Percentiles rank a stretch among this genome's conserved stretches.
Conservation (phyloP, 2,329 filamentous ascomycete species). For the Helicocarpus griseus region DNA sequence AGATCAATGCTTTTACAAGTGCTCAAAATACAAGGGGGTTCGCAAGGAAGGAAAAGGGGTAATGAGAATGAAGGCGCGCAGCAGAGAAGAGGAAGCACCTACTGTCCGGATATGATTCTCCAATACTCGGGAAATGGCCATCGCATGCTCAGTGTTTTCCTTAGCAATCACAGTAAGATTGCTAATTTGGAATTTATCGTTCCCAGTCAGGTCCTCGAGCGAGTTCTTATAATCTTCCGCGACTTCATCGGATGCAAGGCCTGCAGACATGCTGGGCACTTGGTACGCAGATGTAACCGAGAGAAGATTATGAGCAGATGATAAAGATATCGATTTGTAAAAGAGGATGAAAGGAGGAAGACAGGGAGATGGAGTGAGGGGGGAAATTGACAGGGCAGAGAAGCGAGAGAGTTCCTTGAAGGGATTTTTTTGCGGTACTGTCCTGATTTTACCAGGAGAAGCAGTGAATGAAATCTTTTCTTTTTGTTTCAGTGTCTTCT, state of each 20-base stretch:
- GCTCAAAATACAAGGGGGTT: background rate
- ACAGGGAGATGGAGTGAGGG: slow-evolving; percentile 8
- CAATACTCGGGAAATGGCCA: slow-evolving; percentile 81
- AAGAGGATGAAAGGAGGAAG: slow-evolving; percentile 7
- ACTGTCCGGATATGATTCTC: slow-evolving; percentile 93
- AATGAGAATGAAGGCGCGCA: slow-evolving; percentile 12
- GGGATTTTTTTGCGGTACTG: slow-evolving; percentile 7
- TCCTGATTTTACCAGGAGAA: slow-evolving; percentile 6
- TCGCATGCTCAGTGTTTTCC: slow-evolving; percentile 91
- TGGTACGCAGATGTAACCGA: slow-evolving; percentile 7
- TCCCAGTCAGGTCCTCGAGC: slow-evolving; percentile 80
- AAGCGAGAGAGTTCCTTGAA: slow-evolving; percentile 1
- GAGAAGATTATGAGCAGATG: slow-evolving; percentile 2
- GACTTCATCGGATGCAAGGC: slow-evolving; percentile 64
- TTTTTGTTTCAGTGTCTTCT: slow-evolving; percentile 11
- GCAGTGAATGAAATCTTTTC: slow-evolving; percentile 11
- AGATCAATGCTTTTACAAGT: slow-evolving; percentile 4
- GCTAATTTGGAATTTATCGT: slow-evolving; percentile 91
- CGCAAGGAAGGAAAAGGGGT: background rate
- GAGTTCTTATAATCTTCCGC: slow-evolving; percentile 92
- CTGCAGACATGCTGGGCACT: slow-evolving; percentile 51
- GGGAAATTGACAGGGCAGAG: slow-evolving; percentile 1
- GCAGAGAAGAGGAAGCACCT: slow-evolving; percentile 39
- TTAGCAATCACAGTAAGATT: slow-evolving; percentile 95
- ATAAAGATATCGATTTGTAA: background rate